phyloP scores from a whole-genome alignment of 345 rosid genomes.

The Combretum micranthum region DNA sequence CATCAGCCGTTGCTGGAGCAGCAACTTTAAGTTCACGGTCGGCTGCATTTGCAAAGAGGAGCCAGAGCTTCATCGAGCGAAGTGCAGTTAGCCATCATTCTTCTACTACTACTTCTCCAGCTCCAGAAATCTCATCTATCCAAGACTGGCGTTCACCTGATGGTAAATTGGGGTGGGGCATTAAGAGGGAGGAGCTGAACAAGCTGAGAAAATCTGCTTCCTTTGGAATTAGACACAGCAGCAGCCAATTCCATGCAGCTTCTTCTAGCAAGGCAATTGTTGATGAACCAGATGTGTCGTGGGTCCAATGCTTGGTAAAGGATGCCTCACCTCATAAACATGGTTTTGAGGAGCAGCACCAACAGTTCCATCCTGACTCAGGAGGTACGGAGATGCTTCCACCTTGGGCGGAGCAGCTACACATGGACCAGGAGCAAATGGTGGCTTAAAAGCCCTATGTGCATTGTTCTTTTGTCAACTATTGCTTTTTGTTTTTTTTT shows the following conservation, averaged over 20 bases:
- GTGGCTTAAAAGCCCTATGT: constrained; percentile 40
- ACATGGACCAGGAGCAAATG: constrained; percentile 74
- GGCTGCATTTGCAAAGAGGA: constrained; percentile 55
- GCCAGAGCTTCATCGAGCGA: constrained; percentile 70
- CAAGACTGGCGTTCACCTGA: constrained; percentile 71
- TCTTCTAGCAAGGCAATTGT: constrained; percentile 16
- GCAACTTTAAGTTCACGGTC: constrained; percentile 48
- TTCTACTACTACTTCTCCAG: constrained; percentile 28
- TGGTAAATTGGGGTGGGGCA: constrained; percentile 78
- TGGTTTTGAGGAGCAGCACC: constrained; percentile 30
- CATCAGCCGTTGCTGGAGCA: constrained; percentile 32
- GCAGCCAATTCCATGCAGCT: constrained; percentile 15
- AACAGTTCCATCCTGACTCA: constrained; percentile 28
- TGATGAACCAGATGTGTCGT: constrained; percentile 66
- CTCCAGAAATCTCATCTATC: constrained; percentile 22
- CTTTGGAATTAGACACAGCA: constrained; percentile 40
- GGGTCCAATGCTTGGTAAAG: constrained; percentile 71
- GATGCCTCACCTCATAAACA: constrained; percentile 27
- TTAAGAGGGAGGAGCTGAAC: constrained; percentile 66
- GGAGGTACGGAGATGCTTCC: constrained; percentile 36
- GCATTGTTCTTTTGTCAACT: constrained; percentile 20
- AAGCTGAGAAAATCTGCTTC: constrained; percentile 68
- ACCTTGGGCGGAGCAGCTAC: constrained; percentile 71
- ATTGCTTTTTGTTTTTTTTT: constrained; percentile 18
- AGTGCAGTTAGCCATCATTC: constrained; percentile 31